Percentiles rank a stretch among this genome's conserved stretches.
phyloP scores from a whole-genome alignment of 306 rosid species.

The Medicago truncatula region DNA sequence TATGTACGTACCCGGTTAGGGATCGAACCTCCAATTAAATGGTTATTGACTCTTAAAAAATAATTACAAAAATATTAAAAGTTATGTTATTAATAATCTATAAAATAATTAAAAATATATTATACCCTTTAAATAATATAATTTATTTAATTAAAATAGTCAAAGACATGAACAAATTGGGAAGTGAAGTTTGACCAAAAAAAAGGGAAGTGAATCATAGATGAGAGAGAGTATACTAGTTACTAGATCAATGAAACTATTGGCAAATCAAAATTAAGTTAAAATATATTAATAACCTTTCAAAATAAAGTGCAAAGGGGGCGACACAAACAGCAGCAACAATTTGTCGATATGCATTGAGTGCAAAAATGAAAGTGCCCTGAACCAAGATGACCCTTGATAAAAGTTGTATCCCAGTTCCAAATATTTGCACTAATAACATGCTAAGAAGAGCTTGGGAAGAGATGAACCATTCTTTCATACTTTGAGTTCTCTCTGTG shows the following conservation, averaged over 20 bases:
- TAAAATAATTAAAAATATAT: too few species aligned
- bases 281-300: slow-evolving; percentile 45
- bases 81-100: too few species aligned
- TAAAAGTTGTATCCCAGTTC: slow-evolving; percentile 59
- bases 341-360: slow-evolving; percentile 59
- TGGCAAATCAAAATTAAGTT: background rate
- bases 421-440: slow-evolving; percentile 58
- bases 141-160: too few species aligned
- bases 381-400: slow-evolving; percentile 50
- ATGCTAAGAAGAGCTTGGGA: slow-evolving; percentile 51
- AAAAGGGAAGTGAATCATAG: too few species aligned
- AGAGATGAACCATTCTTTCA: slow-evolving; percentile 42
- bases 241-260: background rate
- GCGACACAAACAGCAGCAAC: slow-evolving; percentile 69
- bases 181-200: too few species aligned
- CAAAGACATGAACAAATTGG: too few species aligned
- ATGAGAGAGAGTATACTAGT: too few species aligned
- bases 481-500: background rate
- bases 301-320: slow-evolving; percentile 66
- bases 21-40: too few species aligned
- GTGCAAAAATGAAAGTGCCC: slow-evolving; percentile 66
- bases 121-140: too few species aligned
- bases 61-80: too few species aligned
- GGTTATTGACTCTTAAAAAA: too few species aligned
- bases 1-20: too few species aligned